phyloP scores from a whole-genome alignment of 169 alveolate species.

The Plasmodium vinckei region DNA sequence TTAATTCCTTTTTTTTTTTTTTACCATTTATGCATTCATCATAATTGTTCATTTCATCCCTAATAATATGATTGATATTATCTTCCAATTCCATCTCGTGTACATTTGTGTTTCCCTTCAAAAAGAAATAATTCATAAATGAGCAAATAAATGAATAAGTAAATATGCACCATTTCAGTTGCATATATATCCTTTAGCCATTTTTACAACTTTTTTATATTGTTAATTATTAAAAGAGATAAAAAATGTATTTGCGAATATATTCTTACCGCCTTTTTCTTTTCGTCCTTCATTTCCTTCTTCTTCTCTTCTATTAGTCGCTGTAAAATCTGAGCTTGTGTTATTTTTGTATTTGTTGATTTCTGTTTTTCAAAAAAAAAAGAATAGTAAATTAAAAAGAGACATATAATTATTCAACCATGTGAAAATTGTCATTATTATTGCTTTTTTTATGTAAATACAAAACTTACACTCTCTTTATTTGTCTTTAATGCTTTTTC shows the following conservation, averaged over 20 bases:
- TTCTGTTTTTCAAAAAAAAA: constrained; percentile 13
- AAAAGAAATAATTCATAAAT: constrained; percentile 5
- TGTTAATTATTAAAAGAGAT: not conserved
- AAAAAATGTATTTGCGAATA: not conserved
- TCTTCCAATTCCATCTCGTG: constrained; percentile 75
- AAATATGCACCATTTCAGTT: not conserved
- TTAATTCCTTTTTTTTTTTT: not conserved
- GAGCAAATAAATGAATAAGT: not conserved
- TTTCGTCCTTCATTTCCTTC: constrained; percentile 58
- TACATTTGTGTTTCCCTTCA: constrained; percentile 34
- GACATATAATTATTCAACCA: not conserved
- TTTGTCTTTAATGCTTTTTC: constrained; percentile 56
- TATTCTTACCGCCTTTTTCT: constrained; percentile 48
- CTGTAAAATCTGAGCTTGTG: constrained; percentile 65
- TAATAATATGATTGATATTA: constrained; percentile 47
- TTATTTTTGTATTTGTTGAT: constrained; percentile 44
- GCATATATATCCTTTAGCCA: not conserved
- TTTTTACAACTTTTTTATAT: not conserved
- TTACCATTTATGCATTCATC: constrained; percentile 73
- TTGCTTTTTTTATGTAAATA: not conserved
- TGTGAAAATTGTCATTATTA: too few species aligned
- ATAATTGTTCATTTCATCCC: constrained; percentile 29
- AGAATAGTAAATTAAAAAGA: not conserved
- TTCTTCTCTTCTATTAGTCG: constrained; percentile 66
- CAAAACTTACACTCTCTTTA: constrained; percentile 56